Evolutionary conservation across 179 eudicot genomes (phyloP), one percentile per base, ranked within the genome.

Genomic region (Nepenthes alata): DNA sequence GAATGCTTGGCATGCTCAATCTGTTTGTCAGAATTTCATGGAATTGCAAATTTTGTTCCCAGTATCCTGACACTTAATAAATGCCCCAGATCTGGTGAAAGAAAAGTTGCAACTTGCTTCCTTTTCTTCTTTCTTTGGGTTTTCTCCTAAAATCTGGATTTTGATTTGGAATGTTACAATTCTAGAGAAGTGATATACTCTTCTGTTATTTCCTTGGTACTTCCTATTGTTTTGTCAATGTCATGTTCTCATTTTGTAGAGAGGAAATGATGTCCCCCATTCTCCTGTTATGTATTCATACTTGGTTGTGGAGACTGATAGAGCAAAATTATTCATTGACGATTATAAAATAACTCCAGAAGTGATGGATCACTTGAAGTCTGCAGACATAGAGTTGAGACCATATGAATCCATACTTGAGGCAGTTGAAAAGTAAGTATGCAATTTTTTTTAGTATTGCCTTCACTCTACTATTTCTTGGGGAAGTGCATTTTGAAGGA

Each of bases 221-320:
- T 47, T 44, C 13, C 14, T 63, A 45, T 11, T 64, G 36, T 34
- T 47, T 64, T 48, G 9, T 39, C 66, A 35, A 53, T 69, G 38
- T 12, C 41, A 12, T 54, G 4, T 54, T 55, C 53, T 34, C 57
- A 47, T 57, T 45, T 67, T 66, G 60, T 67, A 93, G 98, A 85
- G 98, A 83, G 98, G 98, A 66, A 83, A 73, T 70, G 98, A 93
- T 72, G 71, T 93, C 63, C 94, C 91, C 47, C 85, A 85, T 81
- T 89, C 95, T 53, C 98, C 98, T 63, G 98, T 93, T 56, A 76
- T 78, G 84, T 89, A 93, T 70, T 84, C 97, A 1, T 93, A 93
- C 78, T 71, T 87, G 67, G 62, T 89, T 59, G 95, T 93, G 75
- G 90, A 87, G 76, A 76, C 72, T 63, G 78, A 83, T 72, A 80